A percentile compares a stretch with the other conserved stretches of the same genome.
phyloP scores from a whole-genome alignment of 78 protist species.

The Dictyostelium citrinum region DNA sequence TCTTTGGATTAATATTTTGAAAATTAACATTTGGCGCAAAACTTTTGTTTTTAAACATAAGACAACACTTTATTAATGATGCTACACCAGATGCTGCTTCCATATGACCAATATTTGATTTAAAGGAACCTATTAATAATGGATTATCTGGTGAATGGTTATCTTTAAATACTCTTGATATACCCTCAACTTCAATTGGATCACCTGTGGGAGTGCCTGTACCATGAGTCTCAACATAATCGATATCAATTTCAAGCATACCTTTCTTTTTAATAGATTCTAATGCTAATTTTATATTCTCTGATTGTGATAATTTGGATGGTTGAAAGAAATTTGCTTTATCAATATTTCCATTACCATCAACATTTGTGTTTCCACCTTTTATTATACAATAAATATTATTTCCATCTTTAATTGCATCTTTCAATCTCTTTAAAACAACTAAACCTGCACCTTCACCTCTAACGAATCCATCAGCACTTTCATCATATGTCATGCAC shows the following conservation, averaged over 20 bases:
- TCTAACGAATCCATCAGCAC: constrained; percentile 93
- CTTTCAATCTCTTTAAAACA: background rate
- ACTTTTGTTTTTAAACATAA: constrained; percentile 9
- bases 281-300: constrained; percentile 5
- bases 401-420: constrained; percentile 16
- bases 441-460: constrained; percentile 82
- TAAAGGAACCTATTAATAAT: constrained; percentile 20
- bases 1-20: background rate
- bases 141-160: background rate
- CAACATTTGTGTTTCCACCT: constrained; percentile 11
- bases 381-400: constrained; percentile 12
- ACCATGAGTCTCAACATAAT: constrained; percentile 68
- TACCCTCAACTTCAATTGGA: constrained; percentile 60
- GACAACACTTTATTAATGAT: constrained; percentile 29
- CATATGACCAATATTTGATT: constrained; percentile 79
- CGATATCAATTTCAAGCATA: background rate
- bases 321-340: background rate
- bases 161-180: constrained; percentile 1
- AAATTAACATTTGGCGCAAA: constrained; percentile 26
- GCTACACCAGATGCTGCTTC: constrained; percentile 82
- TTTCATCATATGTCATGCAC: constrained; percentile 83
- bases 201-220: constrained; percentile 85
- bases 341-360: background rate
- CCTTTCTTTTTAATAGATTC: background rate
- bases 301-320: background rate